phyloP scores from a whole-genome alignment of 2,329 filamentous ascomycete genomes.

The Aspergillus sp. region DNA sequence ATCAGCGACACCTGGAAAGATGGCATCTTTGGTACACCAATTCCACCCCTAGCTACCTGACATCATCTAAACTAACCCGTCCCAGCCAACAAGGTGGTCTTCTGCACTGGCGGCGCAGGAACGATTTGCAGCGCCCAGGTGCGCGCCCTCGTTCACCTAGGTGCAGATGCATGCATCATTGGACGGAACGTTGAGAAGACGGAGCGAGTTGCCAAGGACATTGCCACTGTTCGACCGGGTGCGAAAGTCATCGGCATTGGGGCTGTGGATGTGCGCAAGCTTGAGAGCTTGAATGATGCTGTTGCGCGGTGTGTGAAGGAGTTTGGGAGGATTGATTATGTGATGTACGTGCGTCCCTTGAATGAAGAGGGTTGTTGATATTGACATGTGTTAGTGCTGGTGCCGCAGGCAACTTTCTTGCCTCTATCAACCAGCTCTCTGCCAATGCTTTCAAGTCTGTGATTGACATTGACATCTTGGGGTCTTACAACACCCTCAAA shows the following conservation, averaged over 20 bases:
- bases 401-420: slow-evolving; percentile 91
- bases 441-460: slow-evolving; percentile 91
- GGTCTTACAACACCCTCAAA: slow-evolving; percentile 92
- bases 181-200: slow-evolving; percentile 88
- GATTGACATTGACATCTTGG: slow-evolving; percentile 91
- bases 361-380: not conserved
- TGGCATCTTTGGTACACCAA: slow-evolving; percentile 67
- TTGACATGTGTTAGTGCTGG: slow-evolving; percentile 58
- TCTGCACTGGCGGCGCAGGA: slow-evolving; percentile 91
- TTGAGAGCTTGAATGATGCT: slow-evolving; percentile 62
- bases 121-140: slow-evolving; percentile 94
- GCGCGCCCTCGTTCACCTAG: slow-evolving; percentile 79
- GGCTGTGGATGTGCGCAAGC: slow-evolving; percentile 63
- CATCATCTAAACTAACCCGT: slow-evolving; percentile 9
- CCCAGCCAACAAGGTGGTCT: slow-evolving; percentile 76
- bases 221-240: slow-evolving; percentile 69
- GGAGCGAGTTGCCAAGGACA: slow-evolving; percentile 68
- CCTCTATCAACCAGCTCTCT: slow-evolving; percentile 72
- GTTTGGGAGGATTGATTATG: slow-evolving; percentile 82
- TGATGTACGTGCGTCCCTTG: slow-evolving; percentile 55
- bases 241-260: slow-evolving; percentile 84
- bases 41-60: not conserved
- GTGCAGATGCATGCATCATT: slow-evolving; percentile 88
- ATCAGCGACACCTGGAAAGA: slow-evolving; percentile 79
- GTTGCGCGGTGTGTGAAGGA: slow-evolving; percentile 74